Evolutionary conservation across 345 rosid genomes (phyloP).

Genomic region (Pistacia integerrima): DNA sequence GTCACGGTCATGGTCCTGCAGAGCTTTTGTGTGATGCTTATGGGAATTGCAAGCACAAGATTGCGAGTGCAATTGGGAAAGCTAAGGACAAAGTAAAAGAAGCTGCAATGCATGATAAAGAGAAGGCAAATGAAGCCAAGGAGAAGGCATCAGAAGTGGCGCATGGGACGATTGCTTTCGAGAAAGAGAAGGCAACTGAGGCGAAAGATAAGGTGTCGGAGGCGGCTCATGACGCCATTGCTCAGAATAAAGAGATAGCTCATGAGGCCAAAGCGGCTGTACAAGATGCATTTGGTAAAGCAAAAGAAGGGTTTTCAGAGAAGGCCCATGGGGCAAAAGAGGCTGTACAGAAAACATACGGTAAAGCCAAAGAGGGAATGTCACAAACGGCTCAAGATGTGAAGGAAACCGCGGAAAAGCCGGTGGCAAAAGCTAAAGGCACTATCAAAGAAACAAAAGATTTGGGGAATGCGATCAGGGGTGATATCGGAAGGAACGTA

Average conservation of each 20-base stretch:
- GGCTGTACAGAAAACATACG: constrained; percentile 21
- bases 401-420: constrained; percentile 23
- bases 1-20: constrained; percentile 19
- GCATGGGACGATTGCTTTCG: neutral
- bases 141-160: constrained; percentile 16
- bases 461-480: constrained; percentile 21
- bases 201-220: neutral
- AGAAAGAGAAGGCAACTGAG: too few relatives aligned
- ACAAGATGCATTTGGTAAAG: constrained; percentile 14
- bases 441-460: constrained; percentile 13
- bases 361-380: neutral
- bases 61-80: constrained; percentile 38
- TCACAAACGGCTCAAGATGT: constrained; percentile 24
- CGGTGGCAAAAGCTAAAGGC: constrained; percentile 16
- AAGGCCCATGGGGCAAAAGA: constrained; percentile 20
- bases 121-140: constrained; percentile 25
- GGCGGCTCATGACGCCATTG: neutral
- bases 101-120: neutral
- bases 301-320: neutral
- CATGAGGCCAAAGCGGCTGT: constrained; percentile 21
- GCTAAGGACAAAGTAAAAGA: constrained; percentile 41
- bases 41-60: constrained; percentile 60
- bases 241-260: neutral
- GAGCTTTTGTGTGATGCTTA: constrained; percentile 63
- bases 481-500: constrained; percentile 17